Percentiles rank a stretch among this genome's conserved stretches.
phyloP scores from a whole-genome alignment of 495 filamentous ascomycete genomes.

The Lichina pygmaea region DNA sequence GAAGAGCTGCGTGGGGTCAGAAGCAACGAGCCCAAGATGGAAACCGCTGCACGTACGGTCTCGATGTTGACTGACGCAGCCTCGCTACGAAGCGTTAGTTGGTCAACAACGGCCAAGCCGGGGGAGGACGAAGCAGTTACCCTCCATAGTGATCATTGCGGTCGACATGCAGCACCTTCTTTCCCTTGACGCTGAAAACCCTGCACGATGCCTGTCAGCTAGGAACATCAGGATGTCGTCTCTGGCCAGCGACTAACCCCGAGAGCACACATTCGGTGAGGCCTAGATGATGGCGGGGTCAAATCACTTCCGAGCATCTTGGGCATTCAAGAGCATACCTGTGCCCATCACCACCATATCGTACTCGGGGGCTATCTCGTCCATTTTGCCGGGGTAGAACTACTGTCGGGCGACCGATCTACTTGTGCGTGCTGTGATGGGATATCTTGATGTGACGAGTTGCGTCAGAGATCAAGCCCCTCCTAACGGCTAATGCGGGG shows the following conservation, averaged over 20 bases:
- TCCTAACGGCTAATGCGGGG: too few relatives aligned
- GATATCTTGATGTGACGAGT: background rate
- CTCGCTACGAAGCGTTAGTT: constrained; percentile 26
- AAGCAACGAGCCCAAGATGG: constrained; percentile 1
- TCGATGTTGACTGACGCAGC: constrained; percentile 88
- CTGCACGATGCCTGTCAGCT: constrained; percentile 14
- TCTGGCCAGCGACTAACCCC: constrained; percentile 24
- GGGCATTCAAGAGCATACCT: constrained; percentile 25
- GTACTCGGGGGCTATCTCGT: constrained; percentile 90
- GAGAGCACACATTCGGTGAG: constrained; percentile 97
- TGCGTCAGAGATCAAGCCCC: too few relatives aligned
- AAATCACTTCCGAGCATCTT: constrained; percentile 8
- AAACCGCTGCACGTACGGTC: constrained; percentile 26
- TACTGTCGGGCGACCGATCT: background rate
- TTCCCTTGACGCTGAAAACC: constrained; percentile 93
- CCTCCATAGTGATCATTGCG: constrained; percentile 98
- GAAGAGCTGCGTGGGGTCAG: constrained; percentile 37
- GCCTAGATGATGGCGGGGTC: constrained; percentile 26
- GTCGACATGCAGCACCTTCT: constrained; percentile 97
- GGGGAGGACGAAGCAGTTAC: constrained; percentile 21
- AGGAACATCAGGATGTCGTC: background rate
- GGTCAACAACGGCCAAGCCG: background rate
- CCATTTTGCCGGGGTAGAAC: constrained; percentile 27
- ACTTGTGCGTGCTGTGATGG: too few relatives aligned
- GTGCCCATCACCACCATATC: constrained; percentile 97